Evolutionary conservation across 805 yeast species (phyloP), one percentile per base, ranked within the genome.

Genomic region (Torulaspora franciscae): DNA sequence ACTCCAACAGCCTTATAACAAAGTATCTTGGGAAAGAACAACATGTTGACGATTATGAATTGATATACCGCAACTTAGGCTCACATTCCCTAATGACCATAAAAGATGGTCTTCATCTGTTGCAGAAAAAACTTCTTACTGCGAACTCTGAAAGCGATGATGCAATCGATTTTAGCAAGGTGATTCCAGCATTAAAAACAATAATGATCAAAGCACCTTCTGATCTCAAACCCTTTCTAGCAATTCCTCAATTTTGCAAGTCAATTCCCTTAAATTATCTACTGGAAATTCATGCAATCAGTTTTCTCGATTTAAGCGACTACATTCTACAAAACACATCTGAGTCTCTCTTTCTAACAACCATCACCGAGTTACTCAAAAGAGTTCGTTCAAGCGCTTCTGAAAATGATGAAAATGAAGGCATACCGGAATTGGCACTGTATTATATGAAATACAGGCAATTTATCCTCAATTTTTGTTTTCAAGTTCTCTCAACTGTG

Each of bases 281-380:
- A 1, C 45, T 70, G 28, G 68, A 68, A 45, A 48, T 62, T 6
- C 57, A 60, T 23, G 62, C 72, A 0, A 57, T 68, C 1, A 65
- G 62, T 41, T 46, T 47, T 22, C 29, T 58, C 6, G 58, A 52
- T 9, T 15, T 56, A 3, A 48, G 42, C 2, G 46, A 54, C 7
- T 50, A 49, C 11, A 35, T 42, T 15, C 19, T 45, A 7, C 24
- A 29, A 7, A 22, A 24, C 14, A 37, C 35, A 10, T 27, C 43
- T 3, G 19, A 26, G 10, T 27, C 37, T 2, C 40, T 22, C 10
- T 37, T 59, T 7, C 32, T 57, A 6, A 26, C 42, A n/a, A 55
- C 59, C 0, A 23, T 62, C 14, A 41, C 48, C 1, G 15, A 57
- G 52, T 32, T 44, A 28, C 28, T 52, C 17, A 59, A 6, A 48